Percentiles rank a stretch among this genome's conserved stretches.
Conservation (phyloP, 2,329 filamentous ascomycete species). For the Colletotrichum agaves region DNA sequence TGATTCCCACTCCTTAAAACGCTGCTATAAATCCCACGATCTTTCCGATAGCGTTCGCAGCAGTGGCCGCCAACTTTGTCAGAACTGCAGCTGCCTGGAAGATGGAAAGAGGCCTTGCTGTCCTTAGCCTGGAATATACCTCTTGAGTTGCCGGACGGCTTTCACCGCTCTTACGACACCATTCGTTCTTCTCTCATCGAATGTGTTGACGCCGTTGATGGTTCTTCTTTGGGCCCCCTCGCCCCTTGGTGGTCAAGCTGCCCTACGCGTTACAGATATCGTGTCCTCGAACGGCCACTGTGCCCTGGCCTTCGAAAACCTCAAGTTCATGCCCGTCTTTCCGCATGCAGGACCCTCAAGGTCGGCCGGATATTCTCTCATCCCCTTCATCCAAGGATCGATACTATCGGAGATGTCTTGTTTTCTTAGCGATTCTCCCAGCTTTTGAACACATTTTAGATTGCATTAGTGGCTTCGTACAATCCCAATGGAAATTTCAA, state of each 20-base stretch:
- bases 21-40: neutral
- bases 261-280: constrained; percentile 1
- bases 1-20: neutral
- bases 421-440: constrained; percentile 12
- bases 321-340: constrained; percentile 9
- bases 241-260: constrained; percentile 12
- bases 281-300: neutral
- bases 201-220: neutral
- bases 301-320: neutral
- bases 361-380: neutral
- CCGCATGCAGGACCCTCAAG: neutral
- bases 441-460: constrained; percentile 27
- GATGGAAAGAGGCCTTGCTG: constrained; percentile 14
- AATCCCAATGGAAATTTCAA: neutral
- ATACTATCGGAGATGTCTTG: neutral
- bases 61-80: constrained; percentile 6
- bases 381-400: neutral
- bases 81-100: constrained; percentile 22
- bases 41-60: constrained; percentile 10
- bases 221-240: constrained; percentile 9
- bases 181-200: neutral
- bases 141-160: constrained; percentile 3
- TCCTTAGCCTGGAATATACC: constrained; percentile 17
- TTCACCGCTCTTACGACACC: constrained; percentile 14
- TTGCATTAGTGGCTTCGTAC: neutral